Evolutionary conservation across 192 early-diverging fungal species (phyloP).

Genomic region (Coemansia reversa): DNA sequence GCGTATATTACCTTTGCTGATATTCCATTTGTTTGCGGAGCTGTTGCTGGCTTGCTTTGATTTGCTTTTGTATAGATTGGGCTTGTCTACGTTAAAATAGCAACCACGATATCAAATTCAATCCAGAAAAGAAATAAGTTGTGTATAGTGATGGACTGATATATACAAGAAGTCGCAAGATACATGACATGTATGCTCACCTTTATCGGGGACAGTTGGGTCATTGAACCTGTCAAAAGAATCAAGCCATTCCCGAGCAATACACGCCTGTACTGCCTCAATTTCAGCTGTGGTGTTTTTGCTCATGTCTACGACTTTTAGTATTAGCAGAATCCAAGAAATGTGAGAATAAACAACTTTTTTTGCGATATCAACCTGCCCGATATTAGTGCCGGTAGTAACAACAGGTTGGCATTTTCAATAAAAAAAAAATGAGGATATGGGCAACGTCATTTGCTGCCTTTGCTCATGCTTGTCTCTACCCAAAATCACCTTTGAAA

Average conservation of each 20-base stretch:
- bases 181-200: not conserved
- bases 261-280: conserved; percentile 29
- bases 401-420: not conserved
- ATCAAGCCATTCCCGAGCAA: conserved; percentile 49
- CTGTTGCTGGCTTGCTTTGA: not conserved
- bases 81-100: conserved; percentile 27
- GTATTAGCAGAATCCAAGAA: not conserved
- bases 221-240: conserved; percentile 30
- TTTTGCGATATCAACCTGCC: not conserved
- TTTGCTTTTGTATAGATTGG: conserved; percentile 26
- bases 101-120: not conserved
- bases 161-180: not conserved
- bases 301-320: conserved; percentile 17
- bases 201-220: conserved; percentile 5
- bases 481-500: not conserved
- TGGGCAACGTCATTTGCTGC: conserved; percentile 4
- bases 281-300: not conserved
- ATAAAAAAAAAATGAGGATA: not conserved
- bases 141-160: not conserved
- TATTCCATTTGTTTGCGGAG: conserved; percentile 23
- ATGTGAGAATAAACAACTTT: not conserved
- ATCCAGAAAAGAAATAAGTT: not conserved
- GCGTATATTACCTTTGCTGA: conserved; percentile 30
- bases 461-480: not conserved
- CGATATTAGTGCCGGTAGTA: not conserved